Base-by-base conservation (phyloP, 1,139 yeast species). In the Hyphopichia burtonii region DNA sequence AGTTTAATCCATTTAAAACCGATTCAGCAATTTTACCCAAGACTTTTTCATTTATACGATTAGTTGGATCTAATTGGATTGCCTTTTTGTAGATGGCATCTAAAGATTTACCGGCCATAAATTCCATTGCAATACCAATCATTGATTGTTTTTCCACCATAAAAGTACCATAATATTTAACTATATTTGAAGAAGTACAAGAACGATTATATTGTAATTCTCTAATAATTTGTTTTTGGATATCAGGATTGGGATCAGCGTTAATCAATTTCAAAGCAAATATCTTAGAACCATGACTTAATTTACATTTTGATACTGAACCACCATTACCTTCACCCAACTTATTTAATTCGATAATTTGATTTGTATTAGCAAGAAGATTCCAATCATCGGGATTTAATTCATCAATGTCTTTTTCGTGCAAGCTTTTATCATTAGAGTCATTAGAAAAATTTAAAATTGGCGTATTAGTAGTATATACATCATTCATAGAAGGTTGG, bases 251-350 rank as follows among this genome's bases (percentile, higher is more conserved):
- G 10, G 93, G 80, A 27, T 87, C 85, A 38, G 83, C 78, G 46
- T 78, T 78, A 31, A 85, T 85, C n/a, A 84, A 74, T 63, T 93
- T 93, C 44, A 93, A 66, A 0, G 99, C 99, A 74, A 93, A 91
- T 3, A 90, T 71, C 30, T 80, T 80, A 32, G 60, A 52, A 7
- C 83, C 80, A 35, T 71, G 60, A 44, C 68, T 68, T 36, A 85
- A 66, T 49, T 66, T 70, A 61, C 98, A 93, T 57, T 88, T 81
- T 19, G 85, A 76, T 10, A 93, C 99, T 16, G 89, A 76, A 1
- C 99, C 99, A 10, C 97, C 96, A 36, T 87, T 86, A 14, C 99
- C 99, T 66, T 93, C 98, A 15, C 99, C 99, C 15, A 93, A 64
- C 34, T 80, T 74, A 27, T 82, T 82, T 34, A 90, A 53, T 41